phyloP scores from a whole-genome alignment of 2,329 filamentous ascomycete genomes.

The Aschersonia sp. region DNA sequence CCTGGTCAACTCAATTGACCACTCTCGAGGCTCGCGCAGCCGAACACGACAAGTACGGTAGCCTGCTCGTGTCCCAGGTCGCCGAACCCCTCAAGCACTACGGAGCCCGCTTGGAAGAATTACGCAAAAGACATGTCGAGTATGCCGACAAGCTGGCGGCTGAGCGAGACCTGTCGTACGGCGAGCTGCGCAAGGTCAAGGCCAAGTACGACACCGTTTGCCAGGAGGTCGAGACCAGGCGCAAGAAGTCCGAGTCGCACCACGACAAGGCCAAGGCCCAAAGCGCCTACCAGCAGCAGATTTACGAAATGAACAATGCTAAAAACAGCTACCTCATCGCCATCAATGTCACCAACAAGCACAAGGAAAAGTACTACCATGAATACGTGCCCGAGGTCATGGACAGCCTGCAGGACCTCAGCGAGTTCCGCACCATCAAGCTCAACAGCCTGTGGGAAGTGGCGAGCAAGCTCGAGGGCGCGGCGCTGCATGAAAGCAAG shows the following conservation, averaged over 20 bases:
- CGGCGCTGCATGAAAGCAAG: slow-evolving; percentile 61
- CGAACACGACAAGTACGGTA: slow-evolving; percentile 78
- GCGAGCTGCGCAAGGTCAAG: slow-evolving; percentile 80
- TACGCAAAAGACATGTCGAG: slow-evolving; percentile 81
- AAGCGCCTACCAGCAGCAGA: slow-evolving; percentile 80
- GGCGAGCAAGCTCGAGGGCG: slow-evolving; percentile 66
- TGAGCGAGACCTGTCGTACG: slow-evolving; percentile 73
- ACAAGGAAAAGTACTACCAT: slow-evolving; percentile 95
- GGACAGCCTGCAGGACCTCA: slow-evolving; percentile 85
- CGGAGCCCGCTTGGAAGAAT: slow-evolving; percentile 66
- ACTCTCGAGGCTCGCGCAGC: slow-evolving; percentile 77
- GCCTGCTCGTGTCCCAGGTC: slow-evolving; percentile 63
- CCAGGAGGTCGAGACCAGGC: slow-evolving; percentile 84
- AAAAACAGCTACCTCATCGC: slow-evolving; percentile 97
- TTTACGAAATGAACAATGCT: slow-evolving; percentile 89
- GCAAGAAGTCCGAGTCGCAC: slow-evolving; percentile 90
- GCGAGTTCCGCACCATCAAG: slow-evolving; percentile 73
- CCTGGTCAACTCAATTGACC: slow-evolving; percentile 87
- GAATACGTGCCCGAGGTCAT: slow-evolving; percentile 91
- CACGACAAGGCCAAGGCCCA: slow-evolving; percentile 92
- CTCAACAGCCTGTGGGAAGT: slow-evolving; percentile 77
- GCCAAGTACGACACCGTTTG: slow-evolving; percentile 85
- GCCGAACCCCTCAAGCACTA: slow-evolving; percentile 76
- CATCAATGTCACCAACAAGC: slow-evolving; percentile 94
- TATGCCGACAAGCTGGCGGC: slow-evolving; percentile 80